Conservation (phyloP, 2,329 filamentous ascomycete species). For the Phaeosphaeriaceae sp. region DNA sequence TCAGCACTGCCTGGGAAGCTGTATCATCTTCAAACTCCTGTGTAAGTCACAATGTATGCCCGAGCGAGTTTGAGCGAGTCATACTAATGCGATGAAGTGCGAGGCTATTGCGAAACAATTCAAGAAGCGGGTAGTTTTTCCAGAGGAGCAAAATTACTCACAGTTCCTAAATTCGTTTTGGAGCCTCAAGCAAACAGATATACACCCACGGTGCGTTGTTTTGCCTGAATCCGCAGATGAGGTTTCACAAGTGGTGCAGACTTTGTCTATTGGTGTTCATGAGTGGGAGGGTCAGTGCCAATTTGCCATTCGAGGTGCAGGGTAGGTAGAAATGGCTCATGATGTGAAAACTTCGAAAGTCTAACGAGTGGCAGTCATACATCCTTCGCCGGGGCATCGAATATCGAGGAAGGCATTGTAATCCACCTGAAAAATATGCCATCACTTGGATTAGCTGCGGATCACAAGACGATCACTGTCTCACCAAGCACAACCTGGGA, state of each 20-base stretch:
- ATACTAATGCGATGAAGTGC: background rate
- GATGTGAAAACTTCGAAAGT: background rate
- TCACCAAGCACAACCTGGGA: background rate
- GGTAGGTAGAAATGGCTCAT: background rate
- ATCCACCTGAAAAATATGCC: background rate
- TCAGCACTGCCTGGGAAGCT: background rate
- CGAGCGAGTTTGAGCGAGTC: background rate
- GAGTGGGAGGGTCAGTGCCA: background rate
- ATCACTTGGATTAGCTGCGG: background rate
- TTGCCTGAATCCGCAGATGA: background rate
- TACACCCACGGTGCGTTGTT: background rate
- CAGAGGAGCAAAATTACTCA: background rate
- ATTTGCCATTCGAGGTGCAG: constrained; percentile 1
- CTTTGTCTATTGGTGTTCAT: background rate
- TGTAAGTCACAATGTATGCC: background rate
- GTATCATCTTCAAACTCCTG: background rate
- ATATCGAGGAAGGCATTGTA: constrained; percentile 1
- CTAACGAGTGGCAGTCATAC: background rate
- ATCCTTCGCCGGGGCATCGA: background rate
- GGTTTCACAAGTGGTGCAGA: background rate
- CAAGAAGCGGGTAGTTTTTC: background rate
- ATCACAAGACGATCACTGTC: constrained; percentile 2
- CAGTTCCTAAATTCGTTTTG: background rate
- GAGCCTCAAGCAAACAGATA: background rate
- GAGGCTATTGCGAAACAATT: constrained; percentile 4